Conservation (phyloP, 2,329 filamentous ascomycete species). For the Dactylellina cionopaga region DNA sequence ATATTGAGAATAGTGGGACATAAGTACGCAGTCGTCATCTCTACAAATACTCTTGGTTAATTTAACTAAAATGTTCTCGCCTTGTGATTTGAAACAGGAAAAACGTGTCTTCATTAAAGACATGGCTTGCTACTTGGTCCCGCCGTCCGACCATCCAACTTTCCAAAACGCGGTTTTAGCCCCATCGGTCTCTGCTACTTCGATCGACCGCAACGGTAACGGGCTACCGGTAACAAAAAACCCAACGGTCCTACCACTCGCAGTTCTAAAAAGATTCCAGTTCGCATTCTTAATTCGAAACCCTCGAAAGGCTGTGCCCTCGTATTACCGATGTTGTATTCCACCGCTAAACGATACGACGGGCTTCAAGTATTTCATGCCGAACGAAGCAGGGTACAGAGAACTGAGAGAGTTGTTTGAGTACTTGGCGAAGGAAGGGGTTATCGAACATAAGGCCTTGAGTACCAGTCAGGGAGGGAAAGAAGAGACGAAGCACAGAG, state of each 20-base stretch:
- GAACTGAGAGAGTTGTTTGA: slow-evolving; percentile 90
- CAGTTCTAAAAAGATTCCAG: slow-evolving; percentile 81
- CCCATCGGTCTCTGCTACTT: slow-evolving; percentile 71
- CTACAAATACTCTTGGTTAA: slow-evolving; percentile 22
- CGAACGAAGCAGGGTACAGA: slow-evolving; percentile 86
- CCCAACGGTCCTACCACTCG: slow-evolving; percentile 82
- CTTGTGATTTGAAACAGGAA: slow-evolving; percentile 69
- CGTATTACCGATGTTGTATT: slow-evolving; percentile 92
- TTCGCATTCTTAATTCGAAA: slow-evolving; percentile 98
- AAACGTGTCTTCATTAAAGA: slow-evolving; percentile 98
- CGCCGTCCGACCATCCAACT: slow-evolving; percentile 74
- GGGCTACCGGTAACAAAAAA: slow-evolving; percentile 65
- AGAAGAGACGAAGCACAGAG: slow-evolving; percentile 46
- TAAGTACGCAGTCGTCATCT: slow-evolving; percentile 68
- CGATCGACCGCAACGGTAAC: slow-evolving; percentile 58
- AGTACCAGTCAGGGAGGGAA: slow-evolving; percentile 51
- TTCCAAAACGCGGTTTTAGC: slow-evolving; percentile 68
- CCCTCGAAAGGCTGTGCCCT: slow-evolving; percentile 88
- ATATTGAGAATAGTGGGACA: slow-evolving; percentile 75
- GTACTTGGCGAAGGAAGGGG: slow-evolving; percentile 74
- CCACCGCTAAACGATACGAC: slow-evolving; percentile 84
- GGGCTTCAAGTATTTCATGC: slow-evolving; percentile 86
- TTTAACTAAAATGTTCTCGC: neutral
- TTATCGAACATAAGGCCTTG: slow-evolving; percentile 70
- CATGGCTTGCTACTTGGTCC: slow-evolving; percentile 90